These are phyloP conservation scores for Lentinula lateritia DNA, from an alignment of 768 basidiomycete genomes.

Conservation along the genomic window DNA sequence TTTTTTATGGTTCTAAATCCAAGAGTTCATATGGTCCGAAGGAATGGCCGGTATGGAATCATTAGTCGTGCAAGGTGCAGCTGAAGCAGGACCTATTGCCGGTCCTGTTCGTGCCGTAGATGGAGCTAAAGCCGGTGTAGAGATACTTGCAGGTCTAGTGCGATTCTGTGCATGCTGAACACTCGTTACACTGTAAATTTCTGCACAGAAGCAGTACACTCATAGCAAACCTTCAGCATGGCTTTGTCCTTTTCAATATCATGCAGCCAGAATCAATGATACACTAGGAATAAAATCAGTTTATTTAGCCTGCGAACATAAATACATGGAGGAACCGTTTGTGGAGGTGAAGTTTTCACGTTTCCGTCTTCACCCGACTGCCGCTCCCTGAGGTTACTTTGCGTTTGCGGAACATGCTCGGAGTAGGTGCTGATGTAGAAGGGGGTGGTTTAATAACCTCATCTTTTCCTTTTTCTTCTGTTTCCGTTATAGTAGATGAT, in stretches of 20 bases:
- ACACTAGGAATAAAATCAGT: too few relatives aligned
- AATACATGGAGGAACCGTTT: too few relatives aligned
- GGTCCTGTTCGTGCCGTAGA: slow-evolving; percentile 25
- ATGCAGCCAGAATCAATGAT: too few relatives aligned
- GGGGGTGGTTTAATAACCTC: background rate
- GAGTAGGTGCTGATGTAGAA: background rate
- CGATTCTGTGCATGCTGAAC: slow-evolving; percentile 12
- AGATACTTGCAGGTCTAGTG: slow-evolving; percentile 26
- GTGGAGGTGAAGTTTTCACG: background rate
- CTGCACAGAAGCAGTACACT: background rate
- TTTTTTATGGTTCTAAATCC: background rate
- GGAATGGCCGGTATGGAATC: slow-evolving; percentile 33
- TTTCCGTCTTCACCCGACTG: background rate
- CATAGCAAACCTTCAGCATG: too few relatives aligned
- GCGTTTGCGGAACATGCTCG: slow-evolving; percentile 1
- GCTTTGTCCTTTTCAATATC: too few relatives aligned
- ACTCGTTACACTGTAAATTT: too few relatives aligned
- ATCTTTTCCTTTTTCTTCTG: background rate
- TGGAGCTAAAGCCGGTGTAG: slow-evolving; percentile 32
- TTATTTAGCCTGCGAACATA: too few relatives aligned
- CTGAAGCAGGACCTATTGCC: slow-evolving; percentile 22
- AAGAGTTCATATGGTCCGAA: slow-evolving; percentile 2
- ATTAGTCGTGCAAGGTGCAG: slow-evolving; percentile 8
- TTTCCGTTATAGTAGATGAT: too few relatives aligned
- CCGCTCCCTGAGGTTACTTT: background rate